Evolutionary conservation across 2,329 filamentous ascomycete genomes (phyloP).

Genomic region (Ophiostoma ulmi): DNA sequence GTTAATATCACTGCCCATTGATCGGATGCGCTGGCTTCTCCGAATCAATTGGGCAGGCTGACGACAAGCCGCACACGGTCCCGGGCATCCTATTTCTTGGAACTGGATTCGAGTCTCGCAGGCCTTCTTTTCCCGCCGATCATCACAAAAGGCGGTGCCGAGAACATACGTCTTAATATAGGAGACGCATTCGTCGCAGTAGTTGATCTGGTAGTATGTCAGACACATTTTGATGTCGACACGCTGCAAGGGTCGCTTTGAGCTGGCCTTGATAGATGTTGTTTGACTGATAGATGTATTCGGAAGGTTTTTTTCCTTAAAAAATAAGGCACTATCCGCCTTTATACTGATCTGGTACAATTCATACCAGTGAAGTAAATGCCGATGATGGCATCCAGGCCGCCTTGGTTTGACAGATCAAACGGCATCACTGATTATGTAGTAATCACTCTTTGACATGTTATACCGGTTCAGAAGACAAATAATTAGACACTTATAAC

Average conservation of each 20-base stretch:
- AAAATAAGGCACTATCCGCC: neutral
- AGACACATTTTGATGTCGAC: conserved; percentile 15
- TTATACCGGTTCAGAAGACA: no score
- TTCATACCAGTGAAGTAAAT: neutral
- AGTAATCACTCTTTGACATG: neutral
- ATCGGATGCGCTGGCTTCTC: conserved; percentile 4
- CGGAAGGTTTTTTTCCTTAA: neutral
- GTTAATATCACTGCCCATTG: no score
- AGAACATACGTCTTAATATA: conserved; percentile 16
- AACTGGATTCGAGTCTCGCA: conserved; percentile 10
- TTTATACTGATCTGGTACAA: neutral
- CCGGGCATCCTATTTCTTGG: neutral
- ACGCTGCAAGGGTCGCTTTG: neutral
- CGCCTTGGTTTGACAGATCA: neutral
- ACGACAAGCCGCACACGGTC: conserved; percentile 15
- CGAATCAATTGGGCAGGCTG: neutral
- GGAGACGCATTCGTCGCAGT: conserved; percentile 10
- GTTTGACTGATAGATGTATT: no score
- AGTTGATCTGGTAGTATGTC: conserved; percentile 16
- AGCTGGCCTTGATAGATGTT: neutral
- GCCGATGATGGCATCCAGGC: neutral
- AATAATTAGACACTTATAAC: no score
- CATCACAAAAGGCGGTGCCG: conserved; percentile 16
- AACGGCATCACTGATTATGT: neutral
- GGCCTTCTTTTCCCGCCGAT: neutral